Base-by-base conservation (phyloP, 2,329 filamentous ascomycete species). In the Trichoderma pleuroti region DNA sequence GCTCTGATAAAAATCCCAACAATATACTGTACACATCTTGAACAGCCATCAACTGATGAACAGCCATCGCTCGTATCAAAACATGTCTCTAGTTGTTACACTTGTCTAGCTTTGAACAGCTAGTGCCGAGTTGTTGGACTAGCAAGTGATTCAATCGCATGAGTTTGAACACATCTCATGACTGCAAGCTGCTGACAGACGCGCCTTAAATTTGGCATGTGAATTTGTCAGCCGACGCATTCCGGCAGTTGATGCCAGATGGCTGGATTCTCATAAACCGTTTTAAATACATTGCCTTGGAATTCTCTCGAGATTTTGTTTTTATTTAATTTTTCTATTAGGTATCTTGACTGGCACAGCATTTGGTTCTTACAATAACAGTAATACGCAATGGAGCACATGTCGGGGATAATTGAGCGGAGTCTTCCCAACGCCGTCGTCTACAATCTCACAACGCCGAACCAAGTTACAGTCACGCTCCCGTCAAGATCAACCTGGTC, bases 401-500 rank as follows among this genome's bases (percentile, higher is more conserved):
- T 54, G 2, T 46, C 72, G 3, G n/a, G 26, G 18, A 54, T 73
- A 52, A 73, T 77, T 1, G 36, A 72, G 5, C 73, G 75, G 18
- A 70, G 70, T 0, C 70, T 75, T 0, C 75, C 74, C 5, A 73
- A 75, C 4, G 74, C 71, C 0, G 75, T 77, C 5, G 73, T 28
- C 4, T 77, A 78, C 30, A 71, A 85, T 73, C 80, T 86, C 24
- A 80, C 82, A 1, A 69, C 72, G 5, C 73, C 75, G 1, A 76
- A 76, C 42, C 76, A 80, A 36, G 81, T 83, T 12, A 82, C 79
- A 7, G 84, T 86, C 65, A 81, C 80, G 1, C 78, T 86, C 0
- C 84, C 84, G 0, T 66, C 72, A 0, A 72, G 75, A 10, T 86
- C 84, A 1, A 77, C 76, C 4, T 87, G 85, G 85, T 81, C 82